phyloP scores from a whole-genome alignment of 805 yeast genomes.

The Candida parachauliodes region DNA sequence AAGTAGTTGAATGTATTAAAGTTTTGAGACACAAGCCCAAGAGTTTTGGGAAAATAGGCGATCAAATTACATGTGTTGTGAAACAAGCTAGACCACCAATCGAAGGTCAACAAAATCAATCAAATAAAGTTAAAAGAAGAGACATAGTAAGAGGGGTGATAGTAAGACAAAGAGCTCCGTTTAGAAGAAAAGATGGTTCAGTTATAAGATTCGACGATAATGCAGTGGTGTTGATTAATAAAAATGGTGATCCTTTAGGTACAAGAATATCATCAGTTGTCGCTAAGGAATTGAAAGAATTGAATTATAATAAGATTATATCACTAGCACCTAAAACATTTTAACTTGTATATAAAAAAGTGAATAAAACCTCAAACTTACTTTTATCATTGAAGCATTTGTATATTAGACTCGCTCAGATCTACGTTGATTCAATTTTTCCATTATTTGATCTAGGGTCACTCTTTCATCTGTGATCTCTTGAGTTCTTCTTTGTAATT shows the following conservation, averaged over 20 bases:
- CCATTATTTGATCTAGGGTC: background rate
- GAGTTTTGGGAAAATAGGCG: slow-evolving; percentile 83
- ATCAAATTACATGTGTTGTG: slow-evolving; percentile 89
- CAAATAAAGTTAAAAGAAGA: slow-evolving; percentile 86
- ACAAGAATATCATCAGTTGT: slow-evolving; percentile 89
- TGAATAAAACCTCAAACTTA: background rate
- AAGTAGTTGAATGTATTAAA: slow-evolving; percentile 91
- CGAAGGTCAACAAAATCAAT: slow-evolving; percentile 62
- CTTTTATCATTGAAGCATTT: slow-evolving; percentile 2
- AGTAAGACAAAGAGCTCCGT: slow-evolving; percentile 82
- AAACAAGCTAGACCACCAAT: slow-evolving; percentile 82
- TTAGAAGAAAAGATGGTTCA: slow-evolving; percentile 81
- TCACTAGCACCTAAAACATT: slow-evolving; percentile 78
- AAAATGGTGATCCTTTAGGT: slow-evolving; percentile 90
- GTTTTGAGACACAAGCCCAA: slow-evolving; percentile 86
- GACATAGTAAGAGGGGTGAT: slow-evolving; percentile 95
- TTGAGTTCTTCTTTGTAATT: no score
- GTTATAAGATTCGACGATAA: slow-evolving; percentile 88
- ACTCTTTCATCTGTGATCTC: background rate
- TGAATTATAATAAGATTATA: slow-evolving; percentile 79
- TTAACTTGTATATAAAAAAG: slow-evolving; percentile 9
- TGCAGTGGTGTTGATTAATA: slow-evolving; percentile 93
- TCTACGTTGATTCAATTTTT: background rate
- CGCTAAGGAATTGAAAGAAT: slow-evolving; percentile 83
- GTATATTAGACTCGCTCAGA: slow-evolving; percentile 1